Conservation (phyloP, 225 moss, liverwort and hornwort genomes). For the Bryoerythrophyllum caledonicum region DNA sequence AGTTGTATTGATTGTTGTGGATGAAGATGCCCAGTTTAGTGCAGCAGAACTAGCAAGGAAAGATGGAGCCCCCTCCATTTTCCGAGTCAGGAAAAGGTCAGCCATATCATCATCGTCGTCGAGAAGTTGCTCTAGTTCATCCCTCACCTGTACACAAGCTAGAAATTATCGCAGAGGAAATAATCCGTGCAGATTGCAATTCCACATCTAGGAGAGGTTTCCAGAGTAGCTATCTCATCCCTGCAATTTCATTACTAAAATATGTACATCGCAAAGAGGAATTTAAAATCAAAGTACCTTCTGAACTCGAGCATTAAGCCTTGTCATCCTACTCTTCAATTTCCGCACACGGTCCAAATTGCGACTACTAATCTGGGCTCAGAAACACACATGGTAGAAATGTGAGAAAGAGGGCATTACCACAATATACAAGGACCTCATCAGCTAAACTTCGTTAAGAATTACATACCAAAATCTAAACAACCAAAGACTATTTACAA, state of each 20-base stretch:
- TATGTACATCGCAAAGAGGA: conserved; percentile 1
- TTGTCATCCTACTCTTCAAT: conserved; percentile 96
- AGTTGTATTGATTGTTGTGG: conserved; percentile 85
- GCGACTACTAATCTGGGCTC: conserved; percentile 82
- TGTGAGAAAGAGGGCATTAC: neutral
- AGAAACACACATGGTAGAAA: neutral
- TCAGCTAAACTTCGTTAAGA: neutral
- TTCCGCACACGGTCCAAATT: conserved; percentile 94
- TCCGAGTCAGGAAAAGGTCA: conserved; percentile 91
- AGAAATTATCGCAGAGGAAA: conserved; percentile 34
- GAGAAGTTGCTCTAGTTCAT: conserved; percentile 96
- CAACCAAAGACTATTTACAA: no score
- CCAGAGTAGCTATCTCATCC: neutral
- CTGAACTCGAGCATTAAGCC: conserved; percentile 94
- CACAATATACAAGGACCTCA: neutral
- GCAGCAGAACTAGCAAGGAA: conserved; percentile 62
- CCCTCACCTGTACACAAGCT: conserved; percentile 81
- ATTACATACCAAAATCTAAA: neutral
- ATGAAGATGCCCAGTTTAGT: conserved; percentile 65
- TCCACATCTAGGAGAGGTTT: neutral
- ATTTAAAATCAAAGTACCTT: conserved; percentile 65
- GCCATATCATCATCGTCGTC: conserved; percentile 99
- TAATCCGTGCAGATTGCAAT: neutral
- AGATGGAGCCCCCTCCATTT: conserved; percentile 63
- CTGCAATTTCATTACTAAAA: neutral